These are phyloP conservation scores for Clausena lansium DNA, from an alignment of 345 rosid genomes.

Conservation along the genomic window DNA sequence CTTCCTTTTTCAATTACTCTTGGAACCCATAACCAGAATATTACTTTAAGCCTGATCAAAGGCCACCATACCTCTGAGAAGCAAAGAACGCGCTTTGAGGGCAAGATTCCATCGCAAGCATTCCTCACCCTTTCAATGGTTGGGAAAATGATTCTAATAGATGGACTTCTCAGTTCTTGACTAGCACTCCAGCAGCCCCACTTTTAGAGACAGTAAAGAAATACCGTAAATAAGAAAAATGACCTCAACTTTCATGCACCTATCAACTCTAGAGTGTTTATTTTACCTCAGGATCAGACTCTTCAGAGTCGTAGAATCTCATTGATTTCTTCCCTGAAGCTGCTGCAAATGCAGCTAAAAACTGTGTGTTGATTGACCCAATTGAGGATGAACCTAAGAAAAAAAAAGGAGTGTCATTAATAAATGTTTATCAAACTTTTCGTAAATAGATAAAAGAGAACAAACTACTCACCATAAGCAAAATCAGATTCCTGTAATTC, in stretches of 20 bases:
- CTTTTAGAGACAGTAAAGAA: constrained; percentile 38
- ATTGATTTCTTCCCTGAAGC: constrained; percentile 75
- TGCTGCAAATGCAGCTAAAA: constrained; percentile 77
- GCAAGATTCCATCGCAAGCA: constrained; percentile 57
- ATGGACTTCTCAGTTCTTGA: constrained; percentile 76
- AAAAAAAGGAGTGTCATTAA: constrained; percentile 8
- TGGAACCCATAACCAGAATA: neutral
- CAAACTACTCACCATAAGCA: constrained; percentile 58
- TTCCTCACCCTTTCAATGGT: constrained; percentile 79
- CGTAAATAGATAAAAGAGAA: neutral
- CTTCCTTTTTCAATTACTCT: neutral
- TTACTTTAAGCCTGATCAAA: neutral
- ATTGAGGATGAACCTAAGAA: constrained; percentile 68
- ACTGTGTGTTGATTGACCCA: constrained; percentile 70
- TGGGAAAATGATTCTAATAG: constrained; percentile 70
- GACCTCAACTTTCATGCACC: constrained; percentile 13
- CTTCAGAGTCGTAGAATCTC: constrained; percentile 63
- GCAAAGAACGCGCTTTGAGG: constrained; percentile 73
- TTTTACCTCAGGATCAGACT: constrained; percentile 94
- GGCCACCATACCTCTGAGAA: constrained; percentile 71
- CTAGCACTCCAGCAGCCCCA: constrained; percentile 96
- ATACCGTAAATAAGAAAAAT: neutral
- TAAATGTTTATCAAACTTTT: neutral
- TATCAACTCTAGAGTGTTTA: neutral
- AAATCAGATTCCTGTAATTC: constrained; percentile 76